Evolutionary conservation across 352 stramenopile genomes (phyloP).

Genomic region (Pythium periplocum): DNA sequence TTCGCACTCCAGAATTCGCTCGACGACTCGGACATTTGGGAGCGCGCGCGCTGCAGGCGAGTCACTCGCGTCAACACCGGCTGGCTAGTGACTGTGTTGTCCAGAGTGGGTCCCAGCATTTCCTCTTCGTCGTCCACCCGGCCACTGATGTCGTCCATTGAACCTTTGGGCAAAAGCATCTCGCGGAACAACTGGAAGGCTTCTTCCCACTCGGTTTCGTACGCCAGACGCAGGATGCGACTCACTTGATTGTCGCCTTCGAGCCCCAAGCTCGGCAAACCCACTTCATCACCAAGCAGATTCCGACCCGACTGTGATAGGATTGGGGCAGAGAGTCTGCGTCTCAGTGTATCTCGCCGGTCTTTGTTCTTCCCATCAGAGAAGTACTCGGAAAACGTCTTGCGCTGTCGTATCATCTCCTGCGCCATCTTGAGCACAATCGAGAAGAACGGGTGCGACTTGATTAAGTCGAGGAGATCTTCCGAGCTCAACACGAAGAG

Average conservation of each 20-base stretch:
- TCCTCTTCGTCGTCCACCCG: not conserved
- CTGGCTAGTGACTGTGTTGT: too few relatives aligned
- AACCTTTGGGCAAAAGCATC: constrained; percentile 32
- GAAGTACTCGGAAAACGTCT: constrained; percentile 25
- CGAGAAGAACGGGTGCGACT: constrained; percentile 35
- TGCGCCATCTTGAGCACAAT: constrained; percentile 35
- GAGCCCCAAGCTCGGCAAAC: too few relatives aligned
- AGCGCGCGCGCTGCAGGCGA: too few relatives aligned
- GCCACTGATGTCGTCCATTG: not conserved
- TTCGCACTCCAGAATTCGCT: too few relatives aligned
- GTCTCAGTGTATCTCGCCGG: constrained; percentile 14
- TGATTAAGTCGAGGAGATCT: constrained; percentile 33
- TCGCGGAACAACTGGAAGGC: constrained; percentile 46
- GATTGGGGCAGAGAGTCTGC: constrained; percentile 7
- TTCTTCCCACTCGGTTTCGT: constrained; percentile 28
- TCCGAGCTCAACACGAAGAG: constrained; percentile 52
- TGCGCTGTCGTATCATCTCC: constrained; percentile 31
- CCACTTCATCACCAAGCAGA: too few relatives aligned
- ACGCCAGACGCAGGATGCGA: constrained; percentile 12
- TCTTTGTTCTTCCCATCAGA: constrained; percentile 15
- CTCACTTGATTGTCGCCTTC: constrained; percentile 6
- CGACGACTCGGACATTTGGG: too few relatives aligned
- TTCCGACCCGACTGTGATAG: not conserved
- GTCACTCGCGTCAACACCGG: too few relatives aligned
- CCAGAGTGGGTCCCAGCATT: not conserved